Evolutionary conservation across 31 red algal species (phyloP), one percentile per base, ranked within the genome.

Genomic region (Porphyra umbilicalis): DNA sequence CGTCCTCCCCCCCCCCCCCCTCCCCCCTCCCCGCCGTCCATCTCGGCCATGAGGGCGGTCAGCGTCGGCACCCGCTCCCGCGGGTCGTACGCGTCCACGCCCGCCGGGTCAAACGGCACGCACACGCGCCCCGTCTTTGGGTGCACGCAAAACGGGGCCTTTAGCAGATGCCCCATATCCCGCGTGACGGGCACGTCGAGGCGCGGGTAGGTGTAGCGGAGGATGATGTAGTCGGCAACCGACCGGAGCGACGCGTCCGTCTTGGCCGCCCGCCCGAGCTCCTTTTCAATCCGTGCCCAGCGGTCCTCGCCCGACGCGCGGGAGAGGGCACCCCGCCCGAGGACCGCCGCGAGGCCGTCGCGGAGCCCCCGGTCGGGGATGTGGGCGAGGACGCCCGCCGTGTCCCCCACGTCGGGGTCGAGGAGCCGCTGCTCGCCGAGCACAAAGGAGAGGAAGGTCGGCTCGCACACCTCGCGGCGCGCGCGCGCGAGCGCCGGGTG

Each of bases 71-170:
- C 92, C 34, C 77, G 36, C 6, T 78, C 32, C 39, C 44, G 83
- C 16, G 97, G 97, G 13, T 67, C 32, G 42, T 95, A 99, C 10
- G 0, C 15, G 8, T 88, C 76, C 16, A 88, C 90, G 39, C 87
- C 75, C 35, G 42, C 83, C 38, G 85, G 90, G 29, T 57, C 76
- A 35, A 99, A 93, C 82, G 97, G 97, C 34, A 95, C 90, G 76
- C 97, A 99, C 32, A 99, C 93, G 32, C 93, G 81, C 9, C 89
- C 86, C n/a, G 97, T 95, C 88, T 94, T 94, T 7, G 97, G 97
- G 79, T 99, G 97, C 36, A 99, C 88, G 76, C 92, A 95, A 80
- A 99, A 99, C 40, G 97, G 97, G 79, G 90, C 86, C 75, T 99
- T 99, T 32, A 99, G 92, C 32, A 99, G 84, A 86, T 99, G 97